Percentiles rank a stretch among this genome's conserved stretches.
phyloP scores from a whole-genome alignment of 192 early-diverging fungal species.

The Coemansia sp. region DNA sequence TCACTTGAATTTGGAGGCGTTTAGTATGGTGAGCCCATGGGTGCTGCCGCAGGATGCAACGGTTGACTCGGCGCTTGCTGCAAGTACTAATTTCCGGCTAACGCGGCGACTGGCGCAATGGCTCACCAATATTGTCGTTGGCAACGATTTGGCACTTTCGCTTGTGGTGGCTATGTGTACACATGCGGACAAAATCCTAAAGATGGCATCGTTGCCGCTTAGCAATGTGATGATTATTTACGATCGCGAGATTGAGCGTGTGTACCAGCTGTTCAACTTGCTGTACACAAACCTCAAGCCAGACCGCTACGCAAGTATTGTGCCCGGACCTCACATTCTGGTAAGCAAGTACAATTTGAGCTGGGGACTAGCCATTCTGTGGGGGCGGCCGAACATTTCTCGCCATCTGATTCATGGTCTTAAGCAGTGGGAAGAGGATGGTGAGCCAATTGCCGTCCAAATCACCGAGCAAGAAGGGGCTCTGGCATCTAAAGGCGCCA shows the following conservation, averaged over 20 bases:
- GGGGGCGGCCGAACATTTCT: constrained; percentile 41
- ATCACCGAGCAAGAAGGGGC: constrained; percentile 10
- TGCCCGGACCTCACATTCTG: constrained; percentile 41
- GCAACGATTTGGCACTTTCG: constrained; percentile 19
- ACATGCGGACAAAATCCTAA: constrained; percentile 40
- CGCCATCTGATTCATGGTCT: constrained; percentile 20
- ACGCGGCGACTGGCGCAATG: constrained; percentile 36
- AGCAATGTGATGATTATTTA: constrained; percentile 40
- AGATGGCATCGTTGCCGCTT: constrained; percentile 25
- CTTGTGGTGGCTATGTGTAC: constrained; percentile 32
- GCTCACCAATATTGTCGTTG: constrained; percentile 30
- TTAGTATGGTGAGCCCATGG: constrained; percentile 45
- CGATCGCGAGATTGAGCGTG: constrained; percentile 48
- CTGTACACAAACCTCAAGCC: constrained; percentile 40
- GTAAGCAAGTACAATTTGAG: constrained; percentile 26
- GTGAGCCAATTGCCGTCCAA: constrained; percentile 13
- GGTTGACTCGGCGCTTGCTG: constrained; percentile 16
- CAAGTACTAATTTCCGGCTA: constrained; percentile 21
- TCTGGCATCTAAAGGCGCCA: too few relatives aligned
- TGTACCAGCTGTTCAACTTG: constrained; percentile 48
- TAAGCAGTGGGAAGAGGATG: constrained; percentile 41
- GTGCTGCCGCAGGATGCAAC: constrained; percentile 30
- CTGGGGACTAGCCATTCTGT: constrained; percentile 45
- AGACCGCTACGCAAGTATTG: constrained; percentile 31
- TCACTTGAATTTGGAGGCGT: constrained; percentile 38